These are phyloP conservation scores for Xylaria sp. DNA, from an alignment of 2,329 filamentous ascomycete genomes.

Conservation along the genomic window DNA sequence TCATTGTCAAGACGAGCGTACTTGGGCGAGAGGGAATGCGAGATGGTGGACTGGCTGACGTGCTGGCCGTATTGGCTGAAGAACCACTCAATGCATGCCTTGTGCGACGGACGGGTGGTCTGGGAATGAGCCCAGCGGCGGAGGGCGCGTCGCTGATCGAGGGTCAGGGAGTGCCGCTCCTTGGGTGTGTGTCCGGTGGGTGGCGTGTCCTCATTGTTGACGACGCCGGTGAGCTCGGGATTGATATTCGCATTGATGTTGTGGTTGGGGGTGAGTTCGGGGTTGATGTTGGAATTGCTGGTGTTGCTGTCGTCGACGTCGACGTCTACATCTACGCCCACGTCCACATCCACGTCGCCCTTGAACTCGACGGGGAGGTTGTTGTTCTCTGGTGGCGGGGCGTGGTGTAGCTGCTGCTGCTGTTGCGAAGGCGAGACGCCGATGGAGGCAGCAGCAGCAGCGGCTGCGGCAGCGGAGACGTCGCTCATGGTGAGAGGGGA, in stretches of 20 bases:
- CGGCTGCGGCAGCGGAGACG: slow-evolving; percentile 41
- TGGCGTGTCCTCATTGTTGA: slow-evolving; percentile 37
- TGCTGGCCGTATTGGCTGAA: slow-evolving; percentile 66
- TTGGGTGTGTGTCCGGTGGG: slow-evolving; percentile 48
- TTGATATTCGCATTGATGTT: slow-evolving; percentile 32
- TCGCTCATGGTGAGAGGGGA: slow-evolving; percentile 43
- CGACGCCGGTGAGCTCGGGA: slow-evolving; percentile 34
- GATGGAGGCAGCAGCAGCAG: slow-evolving; percentile 31
- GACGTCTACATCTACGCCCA: slow-evolving; percentile 22
- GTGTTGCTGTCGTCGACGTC: slow-evolving; percentile 32
- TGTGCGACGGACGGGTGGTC: slow-evolving; percentile 67
- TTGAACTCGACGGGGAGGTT: slow-evolving; percentile 21
- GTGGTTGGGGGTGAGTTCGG: slow-evolving; percentile 27
- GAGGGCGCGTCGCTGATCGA: slow-evolving; percentile 70
- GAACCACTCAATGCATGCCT: slow-evolving; percentile 73
- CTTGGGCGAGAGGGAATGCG: slow-evolving; percentile 70
- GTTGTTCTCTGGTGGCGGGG: slow-evolving; percentile 5
- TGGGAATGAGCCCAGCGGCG: slow-evolving; percentile 70
- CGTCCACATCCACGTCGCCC: slow-evolving; percentile 12
- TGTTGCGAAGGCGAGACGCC: slow-evolving; percentile 15
- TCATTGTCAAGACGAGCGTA: slow-evolving; percentile 71
- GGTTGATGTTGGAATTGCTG: slow-evolving; percentile 34
- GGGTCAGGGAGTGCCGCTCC: slow-evolving; percentile 70
- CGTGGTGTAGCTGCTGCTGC: slow-evolving; percentile 24
- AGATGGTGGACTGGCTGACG: slow-evolving; percentile 72